Evolutionary conservation across 768 basidiomycete species (phyloP), one percentile per base, ranked within the genome.

Genomic region (Floccularia luteovirens): DNA sequence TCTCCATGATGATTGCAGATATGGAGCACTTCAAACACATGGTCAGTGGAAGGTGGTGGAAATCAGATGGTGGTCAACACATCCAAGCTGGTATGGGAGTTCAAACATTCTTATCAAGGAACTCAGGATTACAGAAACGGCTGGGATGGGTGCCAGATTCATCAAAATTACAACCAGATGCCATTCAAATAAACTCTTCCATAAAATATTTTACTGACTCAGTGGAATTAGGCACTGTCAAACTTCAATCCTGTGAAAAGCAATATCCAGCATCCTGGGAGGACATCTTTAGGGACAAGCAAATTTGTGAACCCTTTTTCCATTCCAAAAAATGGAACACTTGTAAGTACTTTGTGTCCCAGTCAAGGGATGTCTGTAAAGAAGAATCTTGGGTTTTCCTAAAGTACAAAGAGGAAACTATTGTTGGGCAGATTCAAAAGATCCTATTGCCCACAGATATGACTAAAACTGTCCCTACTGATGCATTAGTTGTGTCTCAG

Each of bases 1-100:
- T 61, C 24, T 54, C 60, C 0, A 8, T 4, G 0, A 48, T 43
- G 3, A 47, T 65, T 10, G 48, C 56, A 0, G 42, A 37, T 1
- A 48, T 53, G 45, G 61, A 60, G 11, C 34, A 47, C 1, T 38
- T 62, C n/a, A 62, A 63, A 44, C 66, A 66, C 43, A 45, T 56
- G 0, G 31, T 58, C 0, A 57, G 44, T 24, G 60, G 63, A 2
- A 61, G 65, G 0, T 64, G 41, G 24, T 63, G 58, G 59, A 22
- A 37, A 19, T 23, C 38, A 5, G 3, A 4, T 10, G 57, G 16
- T 28, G 19, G 24, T 38, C 4, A 3, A 4, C 13, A 5, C 14
- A 17, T 30, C 5, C 2, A 38, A 35, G 11, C 27, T 11, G 36
- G 25, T 6, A 31, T 28, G 19, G 25, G 28, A 19, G 37, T 37